phyloP scores from a whole-genome alignment of 1,139 yeast species.

The Suhomyces guaymorum region DNA sequence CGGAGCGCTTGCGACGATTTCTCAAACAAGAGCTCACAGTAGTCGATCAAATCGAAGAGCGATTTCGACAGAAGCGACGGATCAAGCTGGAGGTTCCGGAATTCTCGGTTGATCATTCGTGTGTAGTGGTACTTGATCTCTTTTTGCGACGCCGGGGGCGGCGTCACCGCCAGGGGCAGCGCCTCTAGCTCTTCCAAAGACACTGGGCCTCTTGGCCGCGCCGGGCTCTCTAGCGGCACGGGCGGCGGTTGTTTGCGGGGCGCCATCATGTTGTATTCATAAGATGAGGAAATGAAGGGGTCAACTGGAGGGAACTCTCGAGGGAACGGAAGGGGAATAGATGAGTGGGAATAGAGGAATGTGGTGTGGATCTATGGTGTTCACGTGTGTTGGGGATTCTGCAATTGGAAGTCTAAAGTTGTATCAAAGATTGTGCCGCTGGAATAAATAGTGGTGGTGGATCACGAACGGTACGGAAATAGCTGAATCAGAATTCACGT shows the following conservation, averaged over 20 bases:
- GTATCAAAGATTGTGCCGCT: too few relatives aligned
- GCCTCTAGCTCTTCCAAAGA: background rate
- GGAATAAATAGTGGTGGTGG: too few relatives aligned
- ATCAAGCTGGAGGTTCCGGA: slow-evolving; percentile 41
- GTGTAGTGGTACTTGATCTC: slow-evolving; percentile 24
- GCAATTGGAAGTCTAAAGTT: too few relatives aligned
- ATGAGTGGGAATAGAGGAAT: too few relatives aligned
- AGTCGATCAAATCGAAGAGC: slow-evolving; percentile 46
- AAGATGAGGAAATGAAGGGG: background rate
- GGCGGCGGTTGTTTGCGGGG: slow-evolving; percentile 11
- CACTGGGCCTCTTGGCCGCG: slow-evolving; percentile 2
- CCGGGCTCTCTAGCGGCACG: slow-evolving; percentile 4
- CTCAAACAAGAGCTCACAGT: slow-evolving; percentile 45
- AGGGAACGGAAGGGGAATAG: too few relatives aligned
- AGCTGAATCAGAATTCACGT: too few relatives aligned
- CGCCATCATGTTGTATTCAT: slow-evolving; percentile 8
- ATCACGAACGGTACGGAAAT: too few relatives aligned
- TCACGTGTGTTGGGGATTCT: too few relatives aligned
- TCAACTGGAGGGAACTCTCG: background rate
- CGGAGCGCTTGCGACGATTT: slow-evolving; percentile 20
- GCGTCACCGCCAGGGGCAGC: too few relatives aligned
- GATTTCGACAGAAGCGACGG: slow-evolving; percentile 32
- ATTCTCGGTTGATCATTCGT: slow-evolving; percentile 37
- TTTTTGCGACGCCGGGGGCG: too few relatives aligned
- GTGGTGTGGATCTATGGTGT: too few relatives aligned